These are phyloP conservation scores for Telfairia occidentalis DNA, from an alignment of 331 rosid species.

Conservation along the genomic window DNA sequence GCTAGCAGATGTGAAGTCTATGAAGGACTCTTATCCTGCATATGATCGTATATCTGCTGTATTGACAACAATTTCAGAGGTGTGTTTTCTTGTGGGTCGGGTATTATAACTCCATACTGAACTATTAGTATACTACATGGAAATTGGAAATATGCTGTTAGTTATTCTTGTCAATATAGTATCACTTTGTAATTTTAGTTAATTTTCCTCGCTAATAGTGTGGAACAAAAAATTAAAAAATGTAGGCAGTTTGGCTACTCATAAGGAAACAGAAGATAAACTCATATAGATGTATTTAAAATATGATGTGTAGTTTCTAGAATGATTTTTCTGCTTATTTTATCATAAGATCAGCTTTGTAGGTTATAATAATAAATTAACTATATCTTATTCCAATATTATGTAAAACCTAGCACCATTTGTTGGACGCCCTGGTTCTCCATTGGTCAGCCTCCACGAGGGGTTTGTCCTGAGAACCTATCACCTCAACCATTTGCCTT, in stretches of 20 bases:
- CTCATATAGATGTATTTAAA: not conserved
- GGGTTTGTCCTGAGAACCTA: not conserved
- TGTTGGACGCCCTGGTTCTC: not conserved
- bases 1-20: slow-evolving; percentile 54
- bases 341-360: not conserved
- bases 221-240: not conserved
- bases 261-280: not conserved
- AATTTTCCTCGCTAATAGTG: not conserved
- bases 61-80: slow-evolving; percentile 87
- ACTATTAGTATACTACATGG: not conserved
- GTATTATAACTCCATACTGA: not conserved
- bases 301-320: not conserved
- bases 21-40: slow-evolving; percentile 74
- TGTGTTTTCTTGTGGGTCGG: slow-evolving; percentile 6
- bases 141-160: not conserved
- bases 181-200: not conserved
- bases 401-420: not conserved
- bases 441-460: not conserved
- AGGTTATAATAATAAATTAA: not conserved
- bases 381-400: not conserved
- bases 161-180: not conserved
- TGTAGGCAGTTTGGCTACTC: not conserved
- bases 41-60: slow-evolving; percentile 81
- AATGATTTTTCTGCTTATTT: not conserved
- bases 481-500: not conserved